Base-by-base conservation (phyloP, 345 rosid genomes). In the Eutrema yunnanense region DNA sequence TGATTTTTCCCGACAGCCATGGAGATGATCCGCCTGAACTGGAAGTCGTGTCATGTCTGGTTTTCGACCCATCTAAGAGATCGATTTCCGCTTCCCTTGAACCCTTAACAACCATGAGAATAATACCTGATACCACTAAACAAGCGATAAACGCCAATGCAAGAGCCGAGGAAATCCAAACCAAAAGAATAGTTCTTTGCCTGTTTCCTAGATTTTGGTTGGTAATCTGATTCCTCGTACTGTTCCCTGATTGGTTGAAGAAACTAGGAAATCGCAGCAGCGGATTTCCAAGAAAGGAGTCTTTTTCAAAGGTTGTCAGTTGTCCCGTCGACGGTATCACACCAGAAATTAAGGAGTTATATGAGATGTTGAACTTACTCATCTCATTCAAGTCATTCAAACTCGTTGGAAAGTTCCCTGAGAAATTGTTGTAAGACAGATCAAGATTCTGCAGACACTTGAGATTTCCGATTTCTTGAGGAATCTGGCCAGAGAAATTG, bases 351-450 rank as follows among this genome's bases (percentile, higher is more conserved):
- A 80, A 41, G 5, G 86, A 92, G 82, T 94, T 94, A 82, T 72
- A 88, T 8, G 98, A 94, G 79, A 94, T 81, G 75, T 94, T 91
- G 81, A 94, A 91, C 85, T 88, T 86, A 77, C 77, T 94, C 36
- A 94, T 72, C 43, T 86, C 89, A 30, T 61, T 55, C 86, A 91
- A 79, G 43, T 72, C 72, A 63, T 76, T 85, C 60, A 94, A 76
- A 85, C 86, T 89, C 1, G 79, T 41, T 0, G 98, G 96, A 50
- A 91, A 91, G 49, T 22, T 38, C 22, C 97, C 97, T 16, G 97
- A 91, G 76, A 94, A 91, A 41, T 89, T 89, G 83, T 94, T 94
- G 65, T 14, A 77, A 43, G 98, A 91, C 72, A 94, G 75, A 67
- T 94, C 98, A 51, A 94, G 95, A 78, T 84, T 84, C 81, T 78